Percentiles rank a stretch among this genome's conserved stretches.
Evolutionary conservation across 2,329 filamentous ascomycete genomes (phyloP).

Genomic region (Thielaviopsis euricoi): DNA sequence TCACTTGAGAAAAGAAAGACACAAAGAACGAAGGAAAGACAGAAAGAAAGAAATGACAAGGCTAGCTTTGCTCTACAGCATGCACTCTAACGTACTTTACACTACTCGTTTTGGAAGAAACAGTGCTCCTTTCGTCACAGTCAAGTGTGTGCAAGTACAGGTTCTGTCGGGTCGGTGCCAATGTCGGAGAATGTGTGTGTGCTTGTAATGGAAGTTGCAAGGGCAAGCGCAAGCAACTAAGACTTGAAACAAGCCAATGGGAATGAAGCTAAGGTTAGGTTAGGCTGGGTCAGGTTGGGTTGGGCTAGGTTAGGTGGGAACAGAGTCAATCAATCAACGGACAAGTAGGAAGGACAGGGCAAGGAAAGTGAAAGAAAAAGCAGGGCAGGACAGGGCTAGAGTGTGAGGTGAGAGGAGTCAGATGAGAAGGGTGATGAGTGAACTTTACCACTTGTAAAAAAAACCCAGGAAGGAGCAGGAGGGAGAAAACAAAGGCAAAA

Average conservation of each 20-base stretch:
- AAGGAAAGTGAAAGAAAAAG: no score
- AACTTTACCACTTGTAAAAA: no score
- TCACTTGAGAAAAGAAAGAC: no score
- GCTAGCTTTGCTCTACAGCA: background rate
- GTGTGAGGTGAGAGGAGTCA: background rate
- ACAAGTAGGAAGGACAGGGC: background rate
- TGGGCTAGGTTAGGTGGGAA: background rate
- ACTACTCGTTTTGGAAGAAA: background rate
- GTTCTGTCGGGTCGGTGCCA: no score
- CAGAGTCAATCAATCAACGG: background rate
- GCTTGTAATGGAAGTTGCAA: background rate
- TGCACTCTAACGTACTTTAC: no score
- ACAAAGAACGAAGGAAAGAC: no score
- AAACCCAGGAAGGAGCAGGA: background rate
- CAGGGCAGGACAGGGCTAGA: background rate
- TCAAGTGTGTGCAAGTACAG: background rate
- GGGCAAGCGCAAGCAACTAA: background rate
- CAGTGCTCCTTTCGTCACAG: background rate
- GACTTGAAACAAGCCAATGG: background rate
- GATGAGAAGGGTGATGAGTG: background rate
- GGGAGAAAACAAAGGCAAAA: background rate
- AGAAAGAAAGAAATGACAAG: background rate
- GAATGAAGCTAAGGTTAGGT: background rate
- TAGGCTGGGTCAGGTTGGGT: no score
- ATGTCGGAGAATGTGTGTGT: no score